A percentile compares a stretch with the other conserved stretches of the same genome.
phyloP scores from a whole-genome alignment of 2,329 filamentous ascomycete species.

The Arthrobotrys iridis region DNA sequence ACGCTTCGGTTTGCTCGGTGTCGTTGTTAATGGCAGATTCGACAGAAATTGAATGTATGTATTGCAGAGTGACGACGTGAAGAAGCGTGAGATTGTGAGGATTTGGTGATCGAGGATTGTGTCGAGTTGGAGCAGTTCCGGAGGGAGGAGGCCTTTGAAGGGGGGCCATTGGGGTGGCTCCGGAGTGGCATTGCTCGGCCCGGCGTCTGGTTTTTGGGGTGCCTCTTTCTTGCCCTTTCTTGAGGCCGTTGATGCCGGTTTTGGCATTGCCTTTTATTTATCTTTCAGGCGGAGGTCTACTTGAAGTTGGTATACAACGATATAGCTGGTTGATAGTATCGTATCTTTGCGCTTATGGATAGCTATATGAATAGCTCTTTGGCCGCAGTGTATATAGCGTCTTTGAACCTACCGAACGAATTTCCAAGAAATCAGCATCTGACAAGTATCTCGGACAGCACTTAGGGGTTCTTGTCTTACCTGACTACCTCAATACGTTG shows the following conservation, averaged over 20 bases:
- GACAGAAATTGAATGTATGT: constrained; percentile 78
- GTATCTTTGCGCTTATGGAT: not conserved
- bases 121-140: constrained; percentile 71
- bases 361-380: too few species aligned
- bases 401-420: too few species aligned
- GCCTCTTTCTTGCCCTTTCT: constrained; percentile 39
- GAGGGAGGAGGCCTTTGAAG: constrained; percentile 74
- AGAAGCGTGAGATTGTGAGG: constrained; percentile 76
- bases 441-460: too few species aligned
- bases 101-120: constrained; percentile 72
- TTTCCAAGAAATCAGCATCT: too few species aligned
- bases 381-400: too few species aligned
- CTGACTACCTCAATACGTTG: too few species aligned
- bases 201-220: not conserved
- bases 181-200: constrained; percentile 53
- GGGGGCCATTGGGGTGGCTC: constrained; percentile 73
- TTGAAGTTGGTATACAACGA: not conserved
- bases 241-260: constrained; percentile 8
- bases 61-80: constrained; percentile 77
- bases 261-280: constrained; percentile 20
- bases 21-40: constrained; percentile 76
- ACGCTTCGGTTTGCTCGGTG: constrained; percentile 78
- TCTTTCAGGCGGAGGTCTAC: not conserved
- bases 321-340: too few species aligned
- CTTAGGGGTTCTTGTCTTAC: too few species aligned